phyloP scores from a whole-genome alignment of 1,139 yeast genomes.

The Diutina catenulata region DNA sequence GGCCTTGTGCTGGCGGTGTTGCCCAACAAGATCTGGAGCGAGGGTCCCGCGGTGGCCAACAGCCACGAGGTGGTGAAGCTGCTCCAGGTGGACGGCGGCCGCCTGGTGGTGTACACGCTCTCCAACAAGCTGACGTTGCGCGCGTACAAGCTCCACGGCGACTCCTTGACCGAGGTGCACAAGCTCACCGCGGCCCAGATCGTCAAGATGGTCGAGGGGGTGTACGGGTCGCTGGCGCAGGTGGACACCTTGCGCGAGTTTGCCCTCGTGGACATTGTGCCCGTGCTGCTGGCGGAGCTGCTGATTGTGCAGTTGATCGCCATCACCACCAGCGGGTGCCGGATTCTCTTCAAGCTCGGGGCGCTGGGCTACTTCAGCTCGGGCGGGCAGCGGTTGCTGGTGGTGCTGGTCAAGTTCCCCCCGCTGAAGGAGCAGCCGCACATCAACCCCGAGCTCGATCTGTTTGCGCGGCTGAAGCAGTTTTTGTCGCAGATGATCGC shows the following conservation, averaged over 20 bases:
- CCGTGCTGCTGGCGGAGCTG: conserved; percentile 55
- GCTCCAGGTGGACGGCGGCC: conserved; percentile 61
- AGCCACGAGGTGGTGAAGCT: conserved; percentile 49
- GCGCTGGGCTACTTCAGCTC: conserved; percentile 17
- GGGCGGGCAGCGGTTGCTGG: conserved; percentile 18
- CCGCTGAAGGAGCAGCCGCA: conserved; percentile 52
- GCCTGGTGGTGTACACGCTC: conserved; percentile 69
- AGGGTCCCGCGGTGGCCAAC: conserved; percentile 8
- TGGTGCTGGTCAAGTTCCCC: conserved; percentile 58
- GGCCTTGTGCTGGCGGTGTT: conserved; percentile 50
- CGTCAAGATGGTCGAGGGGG: conserved; percentile 47
- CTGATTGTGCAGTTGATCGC: conserved; percentile 69
- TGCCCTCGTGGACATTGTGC: conserved; percentile 51
- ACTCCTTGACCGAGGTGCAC: conserved; percentile 26
- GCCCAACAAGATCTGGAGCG: conserved; percentile 34
- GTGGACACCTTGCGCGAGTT: conserved; percentile 34
- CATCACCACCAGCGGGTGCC: conserved; percentile 74
- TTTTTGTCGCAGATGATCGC: conserved; percentile 30
- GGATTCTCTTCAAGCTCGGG: conserved; percentile 49
- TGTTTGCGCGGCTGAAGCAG: conserved; percentile 33
- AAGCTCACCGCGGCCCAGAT: conserved; percentile 35
- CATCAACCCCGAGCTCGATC: conserved; percentile 37
- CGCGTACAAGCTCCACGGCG: conserved; percentile 49
- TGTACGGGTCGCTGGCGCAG: conserved; percentile 33
- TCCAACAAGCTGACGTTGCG: conserved; percentile 77